Evolutionary conservation across 2,329 filamentous ascomycete genomes (phyloP).

Genomic region (Exophiala sp.): DNA sequence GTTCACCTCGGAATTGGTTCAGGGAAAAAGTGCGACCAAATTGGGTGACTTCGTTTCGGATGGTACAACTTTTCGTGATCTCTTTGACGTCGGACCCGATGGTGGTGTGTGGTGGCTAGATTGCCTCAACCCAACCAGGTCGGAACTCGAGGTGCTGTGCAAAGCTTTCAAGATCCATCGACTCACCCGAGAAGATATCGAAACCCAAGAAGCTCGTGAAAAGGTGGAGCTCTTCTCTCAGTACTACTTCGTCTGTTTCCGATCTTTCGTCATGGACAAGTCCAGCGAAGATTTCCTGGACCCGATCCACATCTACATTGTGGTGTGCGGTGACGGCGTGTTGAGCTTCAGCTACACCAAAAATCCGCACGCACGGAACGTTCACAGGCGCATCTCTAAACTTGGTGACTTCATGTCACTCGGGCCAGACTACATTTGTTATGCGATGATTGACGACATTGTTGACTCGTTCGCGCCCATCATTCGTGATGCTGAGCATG

Average conservation of each 20-base stretch:
- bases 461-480: conserved; percentile 91
- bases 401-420: conserved; percentile 92
- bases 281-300: conserved; percentile 78
- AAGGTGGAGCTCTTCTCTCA: conserved; percentile 97
- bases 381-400: conserved; percentile 83
- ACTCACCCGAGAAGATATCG: conserved; percentile 92
- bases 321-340: conserved; percentile 92
- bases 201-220: conserved; percentile 89
- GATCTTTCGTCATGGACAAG: conserved; percentile 82
- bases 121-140: conserved; percentile 80
- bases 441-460: conserved; percentile 96
- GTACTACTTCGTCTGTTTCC: conserved; percentile 97
- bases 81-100: conserved; percentile 66
- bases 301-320: conserved; percentile 91
- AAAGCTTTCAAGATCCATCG: conserved; percentile 94
- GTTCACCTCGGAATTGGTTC: conserved; percentile 91
- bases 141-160: conserved; percentile 81
- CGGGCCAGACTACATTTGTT: conserved; percentile 98
- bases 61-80: conserved; percentile 79
- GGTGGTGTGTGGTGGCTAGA: conserved; percentile 99
- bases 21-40: conserved; percentile 84
- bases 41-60: conserved; percentile 83
- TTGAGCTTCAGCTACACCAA: conserved; percentile 89
- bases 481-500: conserved; percentile 77
- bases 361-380: conserved; percentile 80